Conservation (phyloP, 148 eudicot genomes). For the Spergularia marina region DNA sequence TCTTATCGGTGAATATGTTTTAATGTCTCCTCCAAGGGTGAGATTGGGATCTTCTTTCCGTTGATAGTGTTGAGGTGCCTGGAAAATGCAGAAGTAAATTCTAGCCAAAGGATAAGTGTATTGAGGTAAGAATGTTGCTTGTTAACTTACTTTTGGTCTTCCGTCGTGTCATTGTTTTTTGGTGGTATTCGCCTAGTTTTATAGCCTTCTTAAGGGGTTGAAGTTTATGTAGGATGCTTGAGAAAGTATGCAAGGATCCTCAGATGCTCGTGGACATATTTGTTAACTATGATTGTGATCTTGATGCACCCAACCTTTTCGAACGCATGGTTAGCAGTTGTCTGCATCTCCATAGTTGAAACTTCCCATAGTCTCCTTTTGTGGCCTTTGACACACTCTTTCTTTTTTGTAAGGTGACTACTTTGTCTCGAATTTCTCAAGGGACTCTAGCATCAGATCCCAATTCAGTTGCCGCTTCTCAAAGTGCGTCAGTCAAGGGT, state of each 20-base stretch:
- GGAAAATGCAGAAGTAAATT: slow-evolving; percentile 70
- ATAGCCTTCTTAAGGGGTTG: slow-evolving; percentile 14
- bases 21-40: slow-evolving; percentile 59
- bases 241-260: slow-evolving; percentile 89
- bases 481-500: slow-evolving; percentile 74
- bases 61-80: slow-evolving; percentile 76
- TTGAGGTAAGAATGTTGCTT: slow-evolving; percentile 52
- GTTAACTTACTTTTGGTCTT: slow-evolving; percentile 13
- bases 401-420: slow-evolving; percentile 51
- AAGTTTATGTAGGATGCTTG: slow-evolving; percentile 76
- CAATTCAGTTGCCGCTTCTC: slow-evolving; percentile 64
- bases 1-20: slow-evolving; percentile 12
- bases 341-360: not conserved
- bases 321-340: slow-evolving; percentile 64
- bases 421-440: slow-evolving; percentile 87
- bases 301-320: slow-evolving; percentile 89
- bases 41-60: slow-evolving; percentile 95
- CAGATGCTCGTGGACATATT: slow-evolving; percentile 96
- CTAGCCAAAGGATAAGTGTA: slow-evolving; percentile 65
- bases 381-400: not conserved
- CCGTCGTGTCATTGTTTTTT: slow-evolving; percentile 3
- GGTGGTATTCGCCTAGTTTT: slow-evolving; percentile 12
- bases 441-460: slow-evolving; percentile 89
- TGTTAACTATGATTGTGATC: slow-evolving; percentile 96
- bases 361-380: not conserved